Base-by-base conservation (phyloP, 192 early-diverging fungal genomes). In the Coemansia sp. region DNA sequence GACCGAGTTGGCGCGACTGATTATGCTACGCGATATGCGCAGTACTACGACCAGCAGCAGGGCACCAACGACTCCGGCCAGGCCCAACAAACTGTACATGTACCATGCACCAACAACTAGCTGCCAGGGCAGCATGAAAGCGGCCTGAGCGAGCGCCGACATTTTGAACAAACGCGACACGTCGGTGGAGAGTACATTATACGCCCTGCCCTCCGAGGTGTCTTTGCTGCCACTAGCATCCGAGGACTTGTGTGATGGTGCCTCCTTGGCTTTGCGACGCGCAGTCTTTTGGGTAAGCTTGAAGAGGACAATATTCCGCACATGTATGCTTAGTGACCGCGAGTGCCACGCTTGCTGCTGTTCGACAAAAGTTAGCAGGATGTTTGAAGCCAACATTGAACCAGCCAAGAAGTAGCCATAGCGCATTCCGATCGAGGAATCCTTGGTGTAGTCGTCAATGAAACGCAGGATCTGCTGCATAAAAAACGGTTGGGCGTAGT, bases 31-130 rank as follows among this genome's bases (percentile, higher is more conserved):
- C 81, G 45, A 70, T 21, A 89, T 4, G 27, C 81, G 82, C 63
- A 88, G 84, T 3, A 81, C 73, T 11, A 88, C 16, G 6, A 91
- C 51, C 68, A 96, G 87, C 36, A 89, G 79, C 1, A 77, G 67
- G 1, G 95, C 83, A n/a, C 93, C 94, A 24, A 89, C 85, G 4
- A 96, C 33, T 2, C 93, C 93, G 3, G 93, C 85, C 40, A 86
- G 69, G 6, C 95, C 95, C 29, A 98, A 77, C 33, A 98, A 77
- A 59, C 66, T 66, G 61, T 93, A 91, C 67, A 98, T 84, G 45
- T 85, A 86, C 65, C 74, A 72, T 21, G 92, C 81, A 16, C 88
- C 89, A 33, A 93, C 76, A n/a, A 86, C 14, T 44, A 88, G 83
- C 66, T 89, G 88, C 13, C 85, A 50, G 3, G 91, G 91, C 57